A percentile compares a stretch with the other conserved stretches of the same genome.
Conservation (phyloP, 2,329 filamentous ascomycete species). For the Colletotrichum chlorophyti region DNA sequence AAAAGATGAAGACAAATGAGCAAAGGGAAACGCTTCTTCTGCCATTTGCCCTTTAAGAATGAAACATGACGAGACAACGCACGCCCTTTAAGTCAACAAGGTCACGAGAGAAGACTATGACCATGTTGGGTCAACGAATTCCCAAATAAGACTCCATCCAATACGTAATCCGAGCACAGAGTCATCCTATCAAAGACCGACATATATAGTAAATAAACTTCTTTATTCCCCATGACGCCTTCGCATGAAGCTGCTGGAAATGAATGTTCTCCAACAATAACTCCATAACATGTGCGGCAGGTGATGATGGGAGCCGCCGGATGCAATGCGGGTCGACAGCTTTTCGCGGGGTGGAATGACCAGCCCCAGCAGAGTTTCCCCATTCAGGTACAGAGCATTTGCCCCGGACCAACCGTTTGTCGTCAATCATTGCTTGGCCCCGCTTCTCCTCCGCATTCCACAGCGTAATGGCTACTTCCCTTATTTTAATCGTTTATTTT, state of each 20-base stretch:
- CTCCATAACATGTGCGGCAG: background rate
- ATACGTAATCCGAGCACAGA: too few relatives aligned
- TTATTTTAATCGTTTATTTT: background rate
- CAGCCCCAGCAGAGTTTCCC: conserved; percentile 7
- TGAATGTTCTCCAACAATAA: background rate
- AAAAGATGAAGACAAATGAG: conserved; percentile 5
- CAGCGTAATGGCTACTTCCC: background rate
- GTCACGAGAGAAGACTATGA: too few relatives aligned
- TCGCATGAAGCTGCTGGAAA: conserved; percentile 6
- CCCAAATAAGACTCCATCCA: background rate
- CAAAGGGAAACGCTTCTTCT: too few relatives aligned
- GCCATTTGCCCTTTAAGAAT: too few relatives aligned
- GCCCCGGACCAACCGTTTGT: conserved; percentile 19
- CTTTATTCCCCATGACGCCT: background rate
- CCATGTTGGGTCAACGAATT: too few relatives aligned
- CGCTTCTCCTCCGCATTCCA: conserved; percentile 27
- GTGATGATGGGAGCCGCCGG: background rate
- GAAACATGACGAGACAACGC: too few relatives aligned
- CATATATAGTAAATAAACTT: conserved; percentile 14
- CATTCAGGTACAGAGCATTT: conserved; percentile 12
- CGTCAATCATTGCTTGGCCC: conserved; percentile 26
- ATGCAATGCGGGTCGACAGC: conserved; percentile 1
- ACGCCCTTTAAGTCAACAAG: too few relatives aligned
- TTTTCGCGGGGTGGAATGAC: conserved; percentile 15
- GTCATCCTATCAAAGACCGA: too few relatives aligned